Evolutionary conservation across 352 stramenopile genomes (phyloP), one percentile per base, ranked within the genome.

Genomic region (Pythium pyrilobum): DNA sequence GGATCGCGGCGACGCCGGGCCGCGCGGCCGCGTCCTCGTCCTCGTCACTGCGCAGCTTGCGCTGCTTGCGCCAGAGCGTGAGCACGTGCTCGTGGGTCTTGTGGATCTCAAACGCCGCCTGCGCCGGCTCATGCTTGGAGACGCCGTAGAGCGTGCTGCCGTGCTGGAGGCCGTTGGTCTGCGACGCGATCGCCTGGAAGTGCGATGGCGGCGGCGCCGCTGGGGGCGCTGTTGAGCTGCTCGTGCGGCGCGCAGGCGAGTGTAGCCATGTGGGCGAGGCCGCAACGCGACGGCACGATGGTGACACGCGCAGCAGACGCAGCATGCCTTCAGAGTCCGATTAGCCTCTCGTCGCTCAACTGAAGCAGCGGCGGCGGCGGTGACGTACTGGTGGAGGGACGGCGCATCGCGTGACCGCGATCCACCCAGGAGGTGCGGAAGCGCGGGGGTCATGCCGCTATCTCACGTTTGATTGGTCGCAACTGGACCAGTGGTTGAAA

Each of bases 61-160:
- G 52, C 52, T 62, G 45, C 52, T 53, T 60, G 45, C 58, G 60
- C 66, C 66, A 69, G 13, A 74, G 40, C 34, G 62, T 69, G 21
- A 72, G 48, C 37, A 69, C 54, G 52, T 72, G 60, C 39, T 72
- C 56, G 33, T 75, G 63, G 28, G 67, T 72, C 49, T 57, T 67
- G 40, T 62, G 67, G 39, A 72, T 52, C 20, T 59, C 39, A 34
- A 72, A 75, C 20, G 29, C 31, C 21, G 38, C 20, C 5, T 47
- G 16, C 28, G 41, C 55, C 24, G 28, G 32, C 24, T 47, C 36
- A 12, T 59, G 41, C 23, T 56, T 38, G 12, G 46, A 39, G 13
- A 64, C 39, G 5, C 63, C 56, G 49, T 75, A 75, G 33, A 75
- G 21, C 36, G 67, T 75, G 36, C 44, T 67, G 36, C 67, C 67